phyloP scores from a whole-genome alignment of 1,284 basidiomycete genomes.

The Trichosporon inkin region DNA sequence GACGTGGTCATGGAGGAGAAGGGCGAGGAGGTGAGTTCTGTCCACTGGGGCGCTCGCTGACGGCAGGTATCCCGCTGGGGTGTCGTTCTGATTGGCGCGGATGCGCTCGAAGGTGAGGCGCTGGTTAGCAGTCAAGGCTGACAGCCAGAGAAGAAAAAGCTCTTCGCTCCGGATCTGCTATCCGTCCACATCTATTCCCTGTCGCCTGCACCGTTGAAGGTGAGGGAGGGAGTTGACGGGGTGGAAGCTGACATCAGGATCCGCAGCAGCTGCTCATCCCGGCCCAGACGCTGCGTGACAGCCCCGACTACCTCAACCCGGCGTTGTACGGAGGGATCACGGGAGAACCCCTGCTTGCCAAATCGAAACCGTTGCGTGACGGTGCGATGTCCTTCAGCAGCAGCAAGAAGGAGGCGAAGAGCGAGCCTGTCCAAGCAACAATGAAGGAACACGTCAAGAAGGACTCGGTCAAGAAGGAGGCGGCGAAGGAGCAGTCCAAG shows the following conservation, averaged over 20 bases:
- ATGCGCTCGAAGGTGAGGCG: slow-evolving; percentile 38
- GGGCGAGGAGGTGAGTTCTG: slow-evolving; percentile 14
- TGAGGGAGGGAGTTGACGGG: not conserved
- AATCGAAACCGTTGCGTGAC: slow-evolving; percentile 25
- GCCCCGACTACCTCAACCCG: slow-evolving; percentile 26
- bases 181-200: slow-evolving; percentile 43
- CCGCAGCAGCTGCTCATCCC: slow-evolving; percentile 36
- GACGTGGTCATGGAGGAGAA: slow-evolving; percentile 15
- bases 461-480: not conserved
- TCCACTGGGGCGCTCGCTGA: slow-evolving; percentile 10
- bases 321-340: slow-evolving; percentile 38
- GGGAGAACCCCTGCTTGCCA: slow-evolving; percentile 28
- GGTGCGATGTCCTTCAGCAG: slow-evolving; percentile 28
- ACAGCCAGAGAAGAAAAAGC: slow-evolving; percentile 35
- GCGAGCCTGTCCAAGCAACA: slow-evolving; percentile 5
- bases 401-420: slow-evolving; percentile 20
- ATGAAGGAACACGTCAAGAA: slow-evolving; percentile 3
- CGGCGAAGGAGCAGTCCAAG: slow-evolving; percentile 1
- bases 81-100: slow-evolving; percentile 35
- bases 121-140: not conserved
- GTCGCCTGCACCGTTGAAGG: slow-evolving; percentile 28
- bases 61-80: slow-evolving; percentile 34
- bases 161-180: slow-evolving; percentile 32
- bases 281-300: slow-evolving; percentile 24
- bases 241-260: slow-evolving; percentile 30